Conservation (phyloP, 2,329 filamentous ascomycete genomes). For the Epichloe glyceriae region DNA sequence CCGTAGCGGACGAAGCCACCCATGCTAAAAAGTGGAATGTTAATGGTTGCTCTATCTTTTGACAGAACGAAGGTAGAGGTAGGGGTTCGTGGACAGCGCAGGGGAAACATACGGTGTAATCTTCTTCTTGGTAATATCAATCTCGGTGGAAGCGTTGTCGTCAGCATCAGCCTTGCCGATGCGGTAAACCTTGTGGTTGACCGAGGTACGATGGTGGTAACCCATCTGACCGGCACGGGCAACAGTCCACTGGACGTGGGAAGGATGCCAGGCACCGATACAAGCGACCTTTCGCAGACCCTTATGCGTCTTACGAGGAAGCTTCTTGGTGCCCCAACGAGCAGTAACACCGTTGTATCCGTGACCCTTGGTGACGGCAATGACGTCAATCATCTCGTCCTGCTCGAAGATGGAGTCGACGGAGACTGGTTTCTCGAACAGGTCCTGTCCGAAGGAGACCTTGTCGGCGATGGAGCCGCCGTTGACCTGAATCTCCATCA, state of each 20-base stretch:
- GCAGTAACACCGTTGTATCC: slow-evolving; percentile 94
- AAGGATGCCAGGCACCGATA: slow-evolving; percentile 99
- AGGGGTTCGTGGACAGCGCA: neutral
- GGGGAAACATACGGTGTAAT: slow-evolving; percentile 78
- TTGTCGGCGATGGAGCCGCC: slow-evolving; percentile 92
- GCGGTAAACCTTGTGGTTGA: slow-evolving; percentile 99
- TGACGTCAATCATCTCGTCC: slow-evolving; percentile 98
- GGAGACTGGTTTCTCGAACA: slow-evolving; percentile 98
- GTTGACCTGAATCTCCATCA: slow-evolving; percentile 99
- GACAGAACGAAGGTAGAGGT: neutral
- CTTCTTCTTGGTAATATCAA: slow-evolving; percentile 97
- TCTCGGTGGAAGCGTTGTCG: slow-evolving; percentile 85
- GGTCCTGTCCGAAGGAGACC: slow-evolving; percentile 85
- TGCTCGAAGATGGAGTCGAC: slow-evolving; percentile 94
- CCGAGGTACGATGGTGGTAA: slow-evolving; percentile 99
- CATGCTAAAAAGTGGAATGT: slow-evolving; percentile 46
- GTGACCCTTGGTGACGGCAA: slow-evolving; percentile 99
- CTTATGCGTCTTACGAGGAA: slow-evolving; percentile 99
- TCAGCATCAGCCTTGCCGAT: slow-evolving; percentile 87
- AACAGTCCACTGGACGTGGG: slow-evolving; percentile 99
- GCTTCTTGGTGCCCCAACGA: slow-evolving; percentile 99
- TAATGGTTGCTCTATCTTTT: neutral
- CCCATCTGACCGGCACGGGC: slow-evolving; percentile 98
- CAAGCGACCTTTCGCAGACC: slow-evolving; percentile 99
- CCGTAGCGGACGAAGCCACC: slow-evolving; percentile 99